phyloP scores from a whole-genome alignment of 208 protist genomes.

The Leishmania mexicana region DNA sequence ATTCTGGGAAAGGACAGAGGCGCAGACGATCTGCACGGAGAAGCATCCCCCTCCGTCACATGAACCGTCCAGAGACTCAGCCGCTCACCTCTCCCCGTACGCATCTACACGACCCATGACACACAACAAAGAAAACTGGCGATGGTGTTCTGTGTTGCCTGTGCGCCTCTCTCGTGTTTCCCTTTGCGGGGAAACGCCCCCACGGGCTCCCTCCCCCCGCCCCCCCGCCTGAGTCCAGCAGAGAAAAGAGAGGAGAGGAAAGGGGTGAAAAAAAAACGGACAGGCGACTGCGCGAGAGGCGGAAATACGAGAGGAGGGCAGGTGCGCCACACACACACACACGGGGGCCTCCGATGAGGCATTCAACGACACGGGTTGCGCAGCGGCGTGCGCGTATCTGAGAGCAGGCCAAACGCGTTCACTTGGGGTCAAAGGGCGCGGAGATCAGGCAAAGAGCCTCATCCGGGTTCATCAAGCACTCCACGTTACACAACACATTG shows the following conservation, averaged over 20 bases:
- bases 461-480: constrained; percentile 46
- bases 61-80: neutral
- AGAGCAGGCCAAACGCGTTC: neutral
- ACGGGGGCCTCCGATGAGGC: neutral
- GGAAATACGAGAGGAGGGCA: neutral
- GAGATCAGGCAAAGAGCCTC: constrained; percentile 41
- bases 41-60: neutral
- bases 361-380: no score
- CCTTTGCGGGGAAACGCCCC: no score
- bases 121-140: neutral
- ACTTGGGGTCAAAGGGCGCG: neutral
- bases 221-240: no score
- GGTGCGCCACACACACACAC: neutral
- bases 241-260: neutral
- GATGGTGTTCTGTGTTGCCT: neutral
- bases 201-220: neutral
- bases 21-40: neutral
- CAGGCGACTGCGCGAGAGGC: neutral
- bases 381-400: neutral
- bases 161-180: no score
- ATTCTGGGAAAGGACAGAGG: neutral
- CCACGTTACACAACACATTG: constrained; percentile 52
- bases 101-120: neutral
- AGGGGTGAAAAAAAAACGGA: neutral
- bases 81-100: neutral